These are phyloP conservation scores for Phaeosphaeriaceae sp. DNA, from an alignment of 2,329 filamentous ascomycete genomes.

Conservation along the genomic window DNA sequence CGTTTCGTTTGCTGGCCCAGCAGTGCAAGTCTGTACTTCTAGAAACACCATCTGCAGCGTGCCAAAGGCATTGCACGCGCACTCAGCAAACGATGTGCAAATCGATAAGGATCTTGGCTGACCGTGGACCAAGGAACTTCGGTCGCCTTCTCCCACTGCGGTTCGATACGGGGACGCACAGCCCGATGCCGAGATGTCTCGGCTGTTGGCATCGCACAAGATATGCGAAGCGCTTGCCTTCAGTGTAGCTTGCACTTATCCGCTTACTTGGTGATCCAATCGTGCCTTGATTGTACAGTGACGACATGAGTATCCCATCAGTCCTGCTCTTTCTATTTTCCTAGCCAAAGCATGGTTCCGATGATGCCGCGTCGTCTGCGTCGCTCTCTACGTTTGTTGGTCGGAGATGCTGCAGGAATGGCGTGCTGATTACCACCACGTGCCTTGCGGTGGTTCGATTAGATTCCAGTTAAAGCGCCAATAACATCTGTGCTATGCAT, in stretches of 20 bases:
- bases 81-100: conserved; percentile 13
- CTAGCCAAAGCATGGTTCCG: not conserved
- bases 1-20: conserved; percentile 2
- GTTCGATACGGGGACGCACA: conserved; percentile 22
- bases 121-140: conserved; percentile 34
- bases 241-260: not conserved
- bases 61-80: conserved; percentile 7
- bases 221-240: conserved; percentile 9
- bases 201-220: conserved; percentile 26
- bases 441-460: conserved; percentile 11
- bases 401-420: conserved; percentile 3
- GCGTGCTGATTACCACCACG: conserved; percentile 13
- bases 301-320: not conserved
- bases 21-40: not conserved
- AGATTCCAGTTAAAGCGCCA: conserved; percentile 9
- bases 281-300: not conserved
- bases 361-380: not conserved
- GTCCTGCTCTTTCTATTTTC: not conserved
- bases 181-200: conserved; percentile 39
- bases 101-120: conserved; percentile 43
- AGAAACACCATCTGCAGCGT: not conserved
- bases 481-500: conserved; percentile 6
- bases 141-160: conserved; percentile 29
- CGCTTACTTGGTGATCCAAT: not conserved
- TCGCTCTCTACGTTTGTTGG: not conserved